Evolutionary conservation across 371 early-diverging fungal genomes (phyloP).

Genomic region (Mortierella sp.): DNA sequence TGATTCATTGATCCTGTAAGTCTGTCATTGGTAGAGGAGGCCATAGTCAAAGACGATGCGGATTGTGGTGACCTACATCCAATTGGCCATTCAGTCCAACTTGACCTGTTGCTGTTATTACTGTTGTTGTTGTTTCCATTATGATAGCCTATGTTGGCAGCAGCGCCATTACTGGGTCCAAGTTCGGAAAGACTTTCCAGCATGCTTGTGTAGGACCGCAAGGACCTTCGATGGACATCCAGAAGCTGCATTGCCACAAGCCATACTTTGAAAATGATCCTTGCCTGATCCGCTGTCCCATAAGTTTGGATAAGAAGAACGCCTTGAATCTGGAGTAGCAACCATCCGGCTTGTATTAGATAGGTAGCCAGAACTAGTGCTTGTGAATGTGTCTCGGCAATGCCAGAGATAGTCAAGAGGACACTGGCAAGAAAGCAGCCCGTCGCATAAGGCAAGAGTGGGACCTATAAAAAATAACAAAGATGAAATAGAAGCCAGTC

Average conservation of each 20-base stretch:
- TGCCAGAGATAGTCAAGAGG: constrained; percentile 43
- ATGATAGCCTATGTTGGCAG: too few relatives aligned
- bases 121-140: too few relatives aligned
- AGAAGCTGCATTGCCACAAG: constrained; percentile 28
- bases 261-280: constrained; percentile 39
- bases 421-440: constrained; percentile 45
- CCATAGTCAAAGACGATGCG: too few relatives aligned
- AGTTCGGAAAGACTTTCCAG: too few relatives aligned
- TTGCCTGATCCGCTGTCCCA: constrained; percentile 25
- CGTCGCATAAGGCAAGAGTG: constrained; percentile 43
- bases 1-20: too few relatives aligned
- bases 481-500: not conserved
- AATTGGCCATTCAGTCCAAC: too few relatives aligned
- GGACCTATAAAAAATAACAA: constrained; percentile 19
- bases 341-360: constrained; percentile 44
- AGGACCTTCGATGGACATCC: constrained; percentile 39
- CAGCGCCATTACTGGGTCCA: too few relatives aligned
- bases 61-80: too few relatives aligned
- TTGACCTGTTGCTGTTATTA: too few relatives aligned
- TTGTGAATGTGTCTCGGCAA: constrained; percentile 47
- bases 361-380: constrained; percentile 37
- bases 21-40: too few relatives aligned
- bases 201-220: too few relatives aligned
- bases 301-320: constrained; percentile 18
- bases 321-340: constrained; percentile 43